A percentile compares a stretch with the other conserved stretches of the same genome.
Evolutionary conservation across 2,329 filamentous ascomycete genomes (phyloP).

Genomic region (Aspergillus melleus): DNA sequence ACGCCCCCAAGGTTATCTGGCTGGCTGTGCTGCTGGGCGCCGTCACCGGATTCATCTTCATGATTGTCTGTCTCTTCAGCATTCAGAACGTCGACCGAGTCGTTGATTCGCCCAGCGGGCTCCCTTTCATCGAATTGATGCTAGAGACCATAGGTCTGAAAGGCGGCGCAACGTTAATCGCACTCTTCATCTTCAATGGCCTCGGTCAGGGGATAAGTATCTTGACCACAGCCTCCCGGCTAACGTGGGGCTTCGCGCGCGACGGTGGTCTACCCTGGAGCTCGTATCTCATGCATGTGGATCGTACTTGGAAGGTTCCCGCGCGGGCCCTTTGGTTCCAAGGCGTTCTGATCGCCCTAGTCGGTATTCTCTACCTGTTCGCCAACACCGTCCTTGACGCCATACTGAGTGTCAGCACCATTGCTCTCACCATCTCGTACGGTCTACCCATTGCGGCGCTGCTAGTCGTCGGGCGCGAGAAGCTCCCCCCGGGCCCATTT

Average conservation of each 20-base stretch:
- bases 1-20: slow-evolving; percentile 55
- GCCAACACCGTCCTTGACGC: slow-evolving; percentile 55
- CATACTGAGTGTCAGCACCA: slow-evolving; percentile 57
- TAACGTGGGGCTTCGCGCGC: slow-evolving; percentile 58
- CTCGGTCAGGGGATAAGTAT: slow-evolving; percentile 55
- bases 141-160: slow-evolving; percentile 41
- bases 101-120: slow-evolving; percentile 38
- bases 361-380: slow-evolving; percentile 59
- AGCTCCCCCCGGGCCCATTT: slow-evolving; percentile 50
- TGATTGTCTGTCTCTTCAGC: slow-evolving; percentile 54
- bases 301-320: slow-evolving; percentile 54
- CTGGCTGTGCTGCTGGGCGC: slow-evolving; percentile 53
- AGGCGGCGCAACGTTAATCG: slow-evolving; percentile 52
- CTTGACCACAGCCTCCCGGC: slow-evolving; percentile 53
- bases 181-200: slow-evolving; percentile 58
- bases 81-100: slow-evolving; percentile 50
- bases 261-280: slow-evolving; percentile 52
- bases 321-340: slow-evolving; percentile 55
- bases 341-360: slow-evolving; percentile 46
- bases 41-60: slow-evolving; percentile 53
- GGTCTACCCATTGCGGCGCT: slow-evolving; percentile 53
- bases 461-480: slow-evolving; percentile 53
- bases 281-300: slow-evolving; percentile 46
- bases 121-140: slow-evolving; percentile 54
- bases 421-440: slow-evolving; percentile 56